Percentiles rank a stretch among this genome's conserved stretches.
phyloP scores from a whole-genome alignment of 2,329 filamentous ascomycete species.

The Penicillium nordicum region DNA sequence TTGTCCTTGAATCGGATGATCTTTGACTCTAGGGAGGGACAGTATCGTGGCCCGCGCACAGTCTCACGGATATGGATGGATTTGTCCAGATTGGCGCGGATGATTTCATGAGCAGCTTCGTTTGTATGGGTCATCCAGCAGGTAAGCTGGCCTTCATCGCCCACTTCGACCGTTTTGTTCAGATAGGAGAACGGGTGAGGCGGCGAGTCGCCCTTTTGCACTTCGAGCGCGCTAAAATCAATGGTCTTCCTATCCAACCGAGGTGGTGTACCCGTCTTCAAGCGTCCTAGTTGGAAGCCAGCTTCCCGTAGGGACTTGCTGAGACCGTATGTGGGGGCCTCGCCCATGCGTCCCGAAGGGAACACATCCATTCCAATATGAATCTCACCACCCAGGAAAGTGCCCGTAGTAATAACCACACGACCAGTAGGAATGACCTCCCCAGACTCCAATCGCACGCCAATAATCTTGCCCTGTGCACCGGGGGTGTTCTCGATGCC shows the following conservation, averaged over 20 bases:
- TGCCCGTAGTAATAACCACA: constrained; percentile 94
- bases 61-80: constrained; percentile 95
- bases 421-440: constrained; percentile 74
- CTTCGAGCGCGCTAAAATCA: constrained; percentile 67
- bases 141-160: constrained; percentile 67
- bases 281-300: constrained; percentile 80
- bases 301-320: constrained; percentile 87
- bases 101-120: constrained; percentile 72
- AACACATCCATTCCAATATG: constrained; percentile 84
- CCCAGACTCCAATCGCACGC: constrained; percentile 82
- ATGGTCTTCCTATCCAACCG: constrained; percentile 79
- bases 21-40: constrained; percentile 92
- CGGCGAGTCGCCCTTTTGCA: constrained; percentile 77
- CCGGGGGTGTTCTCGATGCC: constrained; percentile 46
- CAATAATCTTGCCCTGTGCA: constrained; percentile 69
- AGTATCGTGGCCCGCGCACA: constrained; percentile 90
- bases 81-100: constrained; percentile 87
- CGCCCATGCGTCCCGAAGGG: constrained; percentile 87
- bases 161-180: constrained; percentile 71
- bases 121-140: constrained; percentile 90
- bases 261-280: constrained; percentile 96
- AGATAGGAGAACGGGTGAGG: constrained; percentile 90
- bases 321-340: constrained; percentile 86
- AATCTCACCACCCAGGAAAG: constrained; percentile 92
- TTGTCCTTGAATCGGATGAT: constrained; percentile 83